Conservation (phyloP, 768 basidiomycete species). For the Suillus cothurnatus region DNA sequence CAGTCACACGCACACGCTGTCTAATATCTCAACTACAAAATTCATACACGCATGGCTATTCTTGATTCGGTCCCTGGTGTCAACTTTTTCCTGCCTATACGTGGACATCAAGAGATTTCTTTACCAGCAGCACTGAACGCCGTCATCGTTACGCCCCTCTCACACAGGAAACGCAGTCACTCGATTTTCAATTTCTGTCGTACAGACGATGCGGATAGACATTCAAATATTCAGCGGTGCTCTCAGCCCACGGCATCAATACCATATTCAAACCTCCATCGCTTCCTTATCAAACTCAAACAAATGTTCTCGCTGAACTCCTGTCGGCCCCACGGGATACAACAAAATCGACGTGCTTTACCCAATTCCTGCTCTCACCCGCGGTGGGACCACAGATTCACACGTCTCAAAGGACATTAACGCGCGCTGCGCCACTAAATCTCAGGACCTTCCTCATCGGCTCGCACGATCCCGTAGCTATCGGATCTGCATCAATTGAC, state of each 20-base stretch:
- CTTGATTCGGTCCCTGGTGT: too few species aligned
- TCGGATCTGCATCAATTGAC: neutral
- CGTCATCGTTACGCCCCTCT: neutral
- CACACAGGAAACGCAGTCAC: neutral
- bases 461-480: too few species aligned
- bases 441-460: neutral
- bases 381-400: neutral
- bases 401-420: neutral
- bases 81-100: too few species aligned
- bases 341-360: neutral
- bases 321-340: neutral
- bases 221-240: neutral
- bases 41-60: neutral
- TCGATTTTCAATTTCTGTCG: neutral
- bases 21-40: neutral
- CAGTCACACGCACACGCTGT: neutral
- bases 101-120: too few species aligned
- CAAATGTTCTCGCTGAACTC: neutral
- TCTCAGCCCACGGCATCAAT: neutral
- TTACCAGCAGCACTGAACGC: neutral
- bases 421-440: neutral
- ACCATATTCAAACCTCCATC: neutral
- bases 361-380: neutral
- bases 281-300: neutral
- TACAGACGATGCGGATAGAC: neutral